These are phyloP conservation scores for Abelmoschus esculentus DNA, from an alignment of 345 rosid genomes.

Conservation along the genomic window DNA sequence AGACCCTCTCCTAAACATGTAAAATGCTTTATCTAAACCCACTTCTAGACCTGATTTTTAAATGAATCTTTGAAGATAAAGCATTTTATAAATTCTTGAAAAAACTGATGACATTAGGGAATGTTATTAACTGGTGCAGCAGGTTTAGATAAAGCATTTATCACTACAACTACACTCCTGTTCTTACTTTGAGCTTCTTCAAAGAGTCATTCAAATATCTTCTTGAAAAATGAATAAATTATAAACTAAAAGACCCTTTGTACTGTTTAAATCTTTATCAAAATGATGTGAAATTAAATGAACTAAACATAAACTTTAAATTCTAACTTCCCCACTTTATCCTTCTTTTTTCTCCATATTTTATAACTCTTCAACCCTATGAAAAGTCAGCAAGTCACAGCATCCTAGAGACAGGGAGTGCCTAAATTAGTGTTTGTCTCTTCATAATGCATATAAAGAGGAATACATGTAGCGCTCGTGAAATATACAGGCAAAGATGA, in stretches of 20 bases:
- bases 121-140: too few relatives aligned
- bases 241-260: background rate
- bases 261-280: background rate
- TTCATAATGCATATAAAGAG: background rate
- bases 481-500: background rate
- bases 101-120: too few relatives aligned
- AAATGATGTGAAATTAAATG: background rate
- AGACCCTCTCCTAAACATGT: too few relatives aligned
- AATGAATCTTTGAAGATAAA: too few relatives aligned
- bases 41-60: background rate
- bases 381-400: background rate
- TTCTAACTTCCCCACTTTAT: background rate
- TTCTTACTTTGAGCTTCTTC: background rate
- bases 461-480: background rate
- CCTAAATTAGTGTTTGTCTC: background rate
- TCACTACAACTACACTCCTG: background rate
- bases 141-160: too few relatives aligned
- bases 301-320: background rate
- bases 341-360: background rate
- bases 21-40: background rate
- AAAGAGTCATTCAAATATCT: conserved; percentile 1
- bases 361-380: background rate
- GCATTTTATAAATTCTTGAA: too few relatives aligned
- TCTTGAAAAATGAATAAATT: background rate
- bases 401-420: background rate